Evolutionary conservation across 192 early-diverging fungal species (phyloP).

Genomic region (Kappamyces sp.): DNA sequence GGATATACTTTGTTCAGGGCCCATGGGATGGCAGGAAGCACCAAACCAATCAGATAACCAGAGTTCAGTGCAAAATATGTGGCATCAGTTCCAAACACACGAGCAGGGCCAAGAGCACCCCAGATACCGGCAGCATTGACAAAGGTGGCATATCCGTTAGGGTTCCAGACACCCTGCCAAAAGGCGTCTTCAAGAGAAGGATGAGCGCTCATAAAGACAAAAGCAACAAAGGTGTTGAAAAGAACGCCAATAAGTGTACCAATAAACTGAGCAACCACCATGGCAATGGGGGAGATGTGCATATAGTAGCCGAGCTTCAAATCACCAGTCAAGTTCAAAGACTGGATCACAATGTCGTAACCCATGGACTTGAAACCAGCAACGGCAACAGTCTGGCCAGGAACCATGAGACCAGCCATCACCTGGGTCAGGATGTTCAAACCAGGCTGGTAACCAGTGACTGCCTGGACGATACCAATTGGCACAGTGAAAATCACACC

Average conservation of each 20-base stretch:
- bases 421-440: conserved; percentile 84
- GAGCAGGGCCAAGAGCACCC: conserved; percentile 66
- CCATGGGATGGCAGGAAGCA: conserved; percentile 23
- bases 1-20: conserved; percentile 4
- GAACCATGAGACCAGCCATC: conserved; percentile 72
- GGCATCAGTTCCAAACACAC: conserved; percentile 20
- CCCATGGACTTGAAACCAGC: conserved; percentile 85
- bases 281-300: conserved; percentile 59
- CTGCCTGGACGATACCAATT: conserved; percentile 62
- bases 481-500: neutral
- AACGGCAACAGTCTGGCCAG: conserved; percentile 77
- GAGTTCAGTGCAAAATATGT: conserved; percentile 8
- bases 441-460: conserved; percentile 71
- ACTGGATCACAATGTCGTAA: conserved; percentile 73
- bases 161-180: conserved; percentile 22
- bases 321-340: conserved; percentile 60
- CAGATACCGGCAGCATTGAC: conserved; percentile 65
- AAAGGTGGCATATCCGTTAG: conserved; percentile 43
- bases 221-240: conserved; percentile 34
- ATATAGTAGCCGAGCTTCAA: conserved; percentile 77
- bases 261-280: conserved; percentile 58
- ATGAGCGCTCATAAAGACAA: conserved; percentile 28
- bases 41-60: conserved; percentile 23
- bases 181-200: conserved; percentile 6
- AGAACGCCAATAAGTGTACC: conserved; percentile 57